Base-by-base conservation (phyloP, 2,329 filamentous ascomycete species). In the Calcarisporium arbuscula region DNA sequence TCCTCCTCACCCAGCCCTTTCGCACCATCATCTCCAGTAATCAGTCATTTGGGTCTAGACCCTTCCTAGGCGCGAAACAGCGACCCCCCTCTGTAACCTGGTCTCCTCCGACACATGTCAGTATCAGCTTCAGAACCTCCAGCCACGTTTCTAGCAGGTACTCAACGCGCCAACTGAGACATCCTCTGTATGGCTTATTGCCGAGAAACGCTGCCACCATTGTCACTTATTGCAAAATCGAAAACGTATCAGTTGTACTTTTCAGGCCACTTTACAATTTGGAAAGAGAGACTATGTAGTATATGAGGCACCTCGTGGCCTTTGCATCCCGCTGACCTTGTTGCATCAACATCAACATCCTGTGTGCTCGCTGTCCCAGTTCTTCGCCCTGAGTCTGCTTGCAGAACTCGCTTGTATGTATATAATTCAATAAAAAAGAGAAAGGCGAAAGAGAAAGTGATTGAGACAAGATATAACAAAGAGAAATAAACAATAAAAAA, bases 351-450 rank as follows among this genome's bases (percentile, higher is more conserved):
- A 28, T 38, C 27, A 30, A 37, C 31, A 31, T n/a, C n/a, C n/a
- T n/a, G n/a, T n/a, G 28, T 19, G 28, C 32, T 37, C 38, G 32
- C 33, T 30, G 18, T 33, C 27, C n/a, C 38, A 28, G 26, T 19
- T 34, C 42, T 18, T 39, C 40, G 15, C 35, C 33, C 35, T 20
- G 39, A 54, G 46, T 49, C 54, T 51, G 52, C 50, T 55, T 40
- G 51, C 56, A 55, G 52, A 49, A 32, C 40, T 46, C 49, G 51
- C 53, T 51, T 52, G 48, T 49, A 47, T 53, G 51, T 57, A 47
- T 56, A 54, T 54, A 55, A 54, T 49, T 51, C 48, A 52, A 51
- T 48, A 51, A 36, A 38, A 34, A 34, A 27, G 29, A 25, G 18
- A 20, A 30, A 19, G 12, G 6, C 11, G 22, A 4, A 12, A 9